A percentile compares a stretch with the other conserved stretches of the same genome.
Conservation (phyloP, 257 asterid genomes). For the Vinca minor region DNA sequence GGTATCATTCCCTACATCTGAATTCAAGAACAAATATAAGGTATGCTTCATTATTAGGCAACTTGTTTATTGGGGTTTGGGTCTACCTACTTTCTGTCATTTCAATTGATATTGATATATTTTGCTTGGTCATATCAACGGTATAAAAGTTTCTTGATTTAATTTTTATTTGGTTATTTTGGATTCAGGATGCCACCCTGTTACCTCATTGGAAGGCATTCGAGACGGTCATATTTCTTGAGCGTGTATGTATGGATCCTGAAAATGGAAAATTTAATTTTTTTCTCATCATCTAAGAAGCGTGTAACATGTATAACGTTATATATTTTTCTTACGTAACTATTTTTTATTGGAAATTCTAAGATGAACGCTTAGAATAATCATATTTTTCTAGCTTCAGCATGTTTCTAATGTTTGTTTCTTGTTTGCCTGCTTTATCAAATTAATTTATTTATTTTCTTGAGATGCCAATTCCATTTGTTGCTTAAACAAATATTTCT, state of each 20-base stretch:
- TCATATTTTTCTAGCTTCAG: too few relatives aligned
- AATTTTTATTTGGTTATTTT: conserved; percentile 1
- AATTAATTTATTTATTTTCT: too few relatives aligned
- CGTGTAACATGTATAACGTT: background rate
- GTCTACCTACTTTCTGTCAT: background rate
- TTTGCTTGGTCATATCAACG: background rate
- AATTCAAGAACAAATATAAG: conserved; percentile 62
- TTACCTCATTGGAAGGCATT: conserved; percentile 88
- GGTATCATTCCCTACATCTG: conserved; percentile 45
- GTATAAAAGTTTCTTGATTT: background rate
- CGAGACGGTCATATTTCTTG: conserved; percentile 82
- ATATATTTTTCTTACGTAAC: background rate
- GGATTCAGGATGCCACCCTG: conserved; percentile 57
- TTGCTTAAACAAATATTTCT: too few relatives aligned
- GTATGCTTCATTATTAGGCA: conserved; percentile 25
- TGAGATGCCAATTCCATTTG: too few relatives aligned
- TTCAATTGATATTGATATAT: background rate
- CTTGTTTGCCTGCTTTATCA: too few relatives aligned
- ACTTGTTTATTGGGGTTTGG: background rate
- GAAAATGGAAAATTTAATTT: too few relatives aligned
- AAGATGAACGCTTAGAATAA: too few relatives aligned
- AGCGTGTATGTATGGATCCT: conserved; percentile 39
- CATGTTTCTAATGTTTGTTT: too few relatives aligned
- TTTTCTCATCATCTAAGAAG: background rate
- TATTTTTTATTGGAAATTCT: background rate